A percentile compares a stretch with the other conserved stretches of the same genome.
These are phyloP conservation scores for Eutreptiella sp. DNA, from an alignment of 208 protist genomes.

Conservation along the genomic window DNA sequence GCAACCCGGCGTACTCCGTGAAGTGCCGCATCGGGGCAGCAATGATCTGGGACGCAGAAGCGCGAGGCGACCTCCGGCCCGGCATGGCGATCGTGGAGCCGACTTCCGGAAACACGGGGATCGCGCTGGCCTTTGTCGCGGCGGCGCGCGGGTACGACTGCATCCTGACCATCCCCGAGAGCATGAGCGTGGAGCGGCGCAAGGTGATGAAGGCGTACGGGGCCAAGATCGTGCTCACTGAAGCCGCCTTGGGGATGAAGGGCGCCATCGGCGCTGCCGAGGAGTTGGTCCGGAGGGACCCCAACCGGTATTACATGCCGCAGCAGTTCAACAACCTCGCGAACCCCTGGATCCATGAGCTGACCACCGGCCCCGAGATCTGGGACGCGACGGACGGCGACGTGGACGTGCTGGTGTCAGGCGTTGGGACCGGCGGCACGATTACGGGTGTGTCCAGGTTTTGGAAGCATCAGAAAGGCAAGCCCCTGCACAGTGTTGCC, in stretches of 20 bases:
- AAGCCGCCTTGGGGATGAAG: slow-evolving; percentile 26
- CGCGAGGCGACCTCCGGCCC: slow-evolving; percentile 58
- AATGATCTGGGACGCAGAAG: slow-evolving; percentile 68
- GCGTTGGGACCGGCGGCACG: slow-evolving; percentile 32
- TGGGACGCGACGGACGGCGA: slow-evolving; percentile 11
- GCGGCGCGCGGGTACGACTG: slow-evolving; percentile 15
- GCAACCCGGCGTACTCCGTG: slow-evolving; percentile 70
- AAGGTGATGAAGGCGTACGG: slow-evolving; percentile 6
- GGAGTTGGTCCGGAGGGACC: slow-evolving; percentile 1
- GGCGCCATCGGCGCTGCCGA: slow-evolving; percentile 19
- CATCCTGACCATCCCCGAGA: slow-evolving; percentile 23
- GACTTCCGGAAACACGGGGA: slow-evolving; percentile 28
- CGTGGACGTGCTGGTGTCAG: slow-evolving; percentile 22
- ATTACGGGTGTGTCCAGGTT: slow-evolving; percentile 17
- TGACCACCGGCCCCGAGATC: slow-evolving; percentile 34
- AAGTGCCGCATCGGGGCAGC: slow-evolving; percentile 71
- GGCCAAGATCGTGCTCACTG: slow-evolving; percentile 6
- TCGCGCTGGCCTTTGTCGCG: slow-evolving; percentile 26
- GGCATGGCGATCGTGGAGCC: slow-evolving; percentile 34
- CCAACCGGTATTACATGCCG: slow-evolving; percentile 12
- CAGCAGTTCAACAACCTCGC: slow-evolving; percentile 28
- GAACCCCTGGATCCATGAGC: slow-evolving; percentile 28
- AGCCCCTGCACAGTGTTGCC: slow-evolving; percentile 2
- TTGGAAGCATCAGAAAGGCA: no score
- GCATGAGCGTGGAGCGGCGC: slow-evolving; percentile 19